These are phyloP conservation scores for Russula griseocarnosa DNA, from an alignment of 768 basidiomycete species.

Conservation along the genomic window DNA sequence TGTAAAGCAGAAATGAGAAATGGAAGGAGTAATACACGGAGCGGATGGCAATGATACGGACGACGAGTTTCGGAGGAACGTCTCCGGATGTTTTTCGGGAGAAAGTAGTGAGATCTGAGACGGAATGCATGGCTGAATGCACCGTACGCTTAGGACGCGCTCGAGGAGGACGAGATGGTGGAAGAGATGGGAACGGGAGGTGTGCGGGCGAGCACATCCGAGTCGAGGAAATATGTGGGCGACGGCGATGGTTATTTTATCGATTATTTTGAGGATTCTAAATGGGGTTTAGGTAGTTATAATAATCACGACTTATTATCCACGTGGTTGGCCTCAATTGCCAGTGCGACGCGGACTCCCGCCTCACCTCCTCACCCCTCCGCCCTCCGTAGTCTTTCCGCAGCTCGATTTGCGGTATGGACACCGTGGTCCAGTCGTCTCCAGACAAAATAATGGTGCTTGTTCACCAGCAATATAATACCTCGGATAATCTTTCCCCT, in stretches of 20 bases:
- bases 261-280: not conserved
- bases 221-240: constrained; percentile 4
- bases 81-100: constrained; percentile 79
- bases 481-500: constrained; percentile 58
- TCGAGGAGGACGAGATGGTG: not conserved
- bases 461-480: constrained; percentile 71
- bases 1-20: constrained; percentile 32
- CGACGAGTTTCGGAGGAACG: constrained; percentile 85
- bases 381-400: constrained; percentile 2
- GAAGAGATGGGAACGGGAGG: not conserved
- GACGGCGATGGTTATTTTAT: not conserved
- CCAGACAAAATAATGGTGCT: constrained; percentile 62
- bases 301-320: not conserved
- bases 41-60: constrained; percentile 40
- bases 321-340: not conserved
- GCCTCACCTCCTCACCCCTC: not conserved
- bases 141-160: constrained; percentile 4
- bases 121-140: constrained; percentile 56
- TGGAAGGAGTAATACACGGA: not conserved
- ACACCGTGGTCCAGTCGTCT: constrained; percentile 39
- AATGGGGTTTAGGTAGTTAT: constrained; percentile 6
- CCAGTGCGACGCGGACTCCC: not conserved
- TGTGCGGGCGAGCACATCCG: constrained; percentile 5
- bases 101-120: constrained; percentile 85
- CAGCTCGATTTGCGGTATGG: constrained; percentile 37